These are phyloP conservation scores for Capsicum pubescens DNA, from an alignment of 257 asterid species.

Conservation along the genomic window DNA sequence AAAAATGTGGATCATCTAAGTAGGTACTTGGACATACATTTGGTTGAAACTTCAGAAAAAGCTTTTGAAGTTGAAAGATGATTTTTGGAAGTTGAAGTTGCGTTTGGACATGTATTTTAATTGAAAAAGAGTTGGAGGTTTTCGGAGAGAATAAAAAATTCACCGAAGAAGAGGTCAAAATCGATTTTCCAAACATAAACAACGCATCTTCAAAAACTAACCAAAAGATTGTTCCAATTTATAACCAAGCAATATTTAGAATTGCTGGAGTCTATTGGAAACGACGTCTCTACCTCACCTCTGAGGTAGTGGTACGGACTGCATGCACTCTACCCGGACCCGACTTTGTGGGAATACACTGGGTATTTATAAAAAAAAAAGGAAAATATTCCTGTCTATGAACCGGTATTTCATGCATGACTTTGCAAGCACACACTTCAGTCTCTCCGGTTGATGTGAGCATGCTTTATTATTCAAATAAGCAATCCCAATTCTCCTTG, in stretches of 20 bases:
- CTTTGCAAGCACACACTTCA: conserved; percentile 1
- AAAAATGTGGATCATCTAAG: not conserved
- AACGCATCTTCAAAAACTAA: not conserved
- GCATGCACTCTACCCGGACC: too few species aligned
- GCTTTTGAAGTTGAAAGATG: too few species aligned
- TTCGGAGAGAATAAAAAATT: not conserved
- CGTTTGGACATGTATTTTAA: not conserved
- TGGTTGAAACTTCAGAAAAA: too few species aligned
- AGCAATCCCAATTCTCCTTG: not conserved
- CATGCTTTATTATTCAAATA: conserved; percentile 19
- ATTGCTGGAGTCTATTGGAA: too few species aligned
- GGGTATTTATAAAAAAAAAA: not conserved
- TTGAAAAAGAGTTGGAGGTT: not conserved
- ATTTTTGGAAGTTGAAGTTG: not conserved
- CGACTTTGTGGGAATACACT: too few species aligned
- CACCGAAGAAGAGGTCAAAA: conserved; percentile 5
- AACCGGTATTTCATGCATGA: not conserved
- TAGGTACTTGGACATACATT: too few species aligned
- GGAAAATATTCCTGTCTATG: not conserved
- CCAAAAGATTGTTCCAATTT: not conserved
- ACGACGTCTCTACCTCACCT: too few species aligned
- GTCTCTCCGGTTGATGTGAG: conserved; percentile 1
- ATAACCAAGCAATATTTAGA: not conserved
- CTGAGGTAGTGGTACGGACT: too few species aligned
- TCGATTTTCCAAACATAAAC: not conserved